phyloP scores from a whole-genome alignment of 2,329 filamentous ascomycete genomes.

The Tricladium varicosporioides region DNA sequence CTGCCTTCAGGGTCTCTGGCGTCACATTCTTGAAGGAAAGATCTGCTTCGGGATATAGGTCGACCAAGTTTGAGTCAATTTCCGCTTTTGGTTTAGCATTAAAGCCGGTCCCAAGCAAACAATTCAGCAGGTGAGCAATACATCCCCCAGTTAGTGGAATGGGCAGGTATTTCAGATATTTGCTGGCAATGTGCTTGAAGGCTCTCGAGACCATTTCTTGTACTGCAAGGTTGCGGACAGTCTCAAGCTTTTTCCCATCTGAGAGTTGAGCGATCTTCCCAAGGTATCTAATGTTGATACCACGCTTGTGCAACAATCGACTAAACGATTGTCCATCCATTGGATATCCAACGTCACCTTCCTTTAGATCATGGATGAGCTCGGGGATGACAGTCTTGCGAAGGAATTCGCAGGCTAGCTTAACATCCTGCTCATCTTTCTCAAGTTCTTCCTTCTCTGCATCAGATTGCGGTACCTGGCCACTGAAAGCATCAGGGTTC shows the following conservation, averaged over 20 bases:
- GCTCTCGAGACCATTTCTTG: conserved; percentile 95
- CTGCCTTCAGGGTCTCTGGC: conserved; percentile 65
- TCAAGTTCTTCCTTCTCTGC: conserved; percentile 83
- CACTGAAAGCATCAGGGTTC: conserved; percentile 94
- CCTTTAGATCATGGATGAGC: conserved; percentile 80
- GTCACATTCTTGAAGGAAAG: conserved; percentile 78
- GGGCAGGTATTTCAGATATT: conserved; percentile 76
- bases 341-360: conserved; percentile 93
- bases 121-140: conserved; percentile 87
- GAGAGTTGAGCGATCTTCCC: conserved; percentile 75
- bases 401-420: conserved; percentile 77
- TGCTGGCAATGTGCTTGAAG: conserved; percentile 88
- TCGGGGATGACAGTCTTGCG: conserved; percentile 77
- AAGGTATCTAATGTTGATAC: conserved; percentile 96
- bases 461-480: conserved; percentile 84
- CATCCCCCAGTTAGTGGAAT: conserved; percentile 77
- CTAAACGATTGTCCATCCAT: conserved; percentile 96
- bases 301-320: conserved; percentile 88
- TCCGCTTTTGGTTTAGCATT: conserved; percentile 78
- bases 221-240: conserved; percentile 71
- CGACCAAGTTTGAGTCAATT: conserved; percentile 69
- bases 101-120: conserved; percentile 73
- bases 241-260: conserved; percentile 69
- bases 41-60: conserved; percentile 78
- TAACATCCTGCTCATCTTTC: conserved; percentile 84